Percentiles rank a stretch among this genome's conserved stretches.
phyloP scores from a whole-genome alignment of 2,329 filamentous ascomycete genomes.

The Tolypocladium pustulatum region DNA sequence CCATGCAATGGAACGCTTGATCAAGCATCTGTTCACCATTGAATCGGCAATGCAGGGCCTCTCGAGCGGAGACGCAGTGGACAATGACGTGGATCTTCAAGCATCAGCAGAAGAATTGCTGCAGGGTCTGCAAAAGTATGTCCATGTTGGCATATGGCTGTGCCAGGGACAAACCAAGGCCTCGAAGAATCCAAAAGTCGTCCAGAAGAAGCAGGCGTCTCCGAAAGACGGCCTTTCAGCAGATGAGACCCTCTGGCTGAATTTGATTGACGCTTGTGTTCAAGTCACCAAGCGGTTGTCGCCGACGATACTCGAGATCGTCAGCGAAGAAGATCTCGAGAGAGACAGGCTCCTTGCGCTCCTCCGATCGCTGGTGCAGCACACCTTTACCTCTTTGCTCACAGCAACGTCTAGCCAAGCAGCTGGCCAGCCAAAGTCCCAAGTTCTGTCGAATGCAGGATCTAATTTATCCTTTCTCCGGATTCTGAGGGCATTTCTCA shows the following conservation, averaged over 20 bases:
- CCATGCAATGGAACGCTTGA: constrained; percentile 74
- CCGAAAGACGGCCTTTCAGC: constrained; percentile 34
- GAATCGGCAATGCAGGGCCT: constrained; percentile 70
- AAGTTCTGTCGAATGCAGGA: constrained; percentile 26
- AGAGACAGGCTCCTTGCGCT: constrained; percentile 52
- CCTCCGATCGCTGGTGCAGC: constrained; percentile 73
- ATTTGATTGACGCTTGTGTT: constrained; percentile 49
- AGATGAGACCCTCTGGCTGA: constrained; percentile 49
- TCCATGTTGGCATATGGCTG: constrained; percentile 88
- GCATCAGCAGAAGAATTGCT: constrained; percentile 65
- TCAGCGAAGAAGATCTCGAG: constrained; percentile 29
- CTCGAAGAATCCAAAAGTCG: constrained; percentile 30
- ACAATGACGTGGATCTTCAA: constrained; percentile 38
- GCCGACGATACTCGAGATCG: constrained; percentile 34
- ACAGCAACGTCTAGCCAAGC: constrained; percentile 55
- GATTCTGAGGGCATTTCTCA: constrained; percentile 80
- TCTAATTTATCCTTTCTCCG: constrained; percentile 71
- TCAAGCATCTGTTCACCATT: constrained; percentile 69
- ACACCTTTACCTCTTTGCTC: constrained; percentile 80
- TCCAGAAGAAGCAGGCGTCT: constrained; percentile 39
- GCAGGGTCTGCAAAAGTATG: constrained; percentile 75
- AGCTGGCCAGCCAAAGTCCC: constrained; percentile 19
- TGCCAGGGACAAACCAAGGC: constrained; percentile 76
- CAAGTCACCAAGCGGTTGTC: constrained; percentile 56
- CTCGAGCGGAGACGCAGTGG: constrained; percentile 49